Conservation (phyloP, 225 moss, liverwort and hornwort genomes). For the Pleurozium schreberi region DNA sequence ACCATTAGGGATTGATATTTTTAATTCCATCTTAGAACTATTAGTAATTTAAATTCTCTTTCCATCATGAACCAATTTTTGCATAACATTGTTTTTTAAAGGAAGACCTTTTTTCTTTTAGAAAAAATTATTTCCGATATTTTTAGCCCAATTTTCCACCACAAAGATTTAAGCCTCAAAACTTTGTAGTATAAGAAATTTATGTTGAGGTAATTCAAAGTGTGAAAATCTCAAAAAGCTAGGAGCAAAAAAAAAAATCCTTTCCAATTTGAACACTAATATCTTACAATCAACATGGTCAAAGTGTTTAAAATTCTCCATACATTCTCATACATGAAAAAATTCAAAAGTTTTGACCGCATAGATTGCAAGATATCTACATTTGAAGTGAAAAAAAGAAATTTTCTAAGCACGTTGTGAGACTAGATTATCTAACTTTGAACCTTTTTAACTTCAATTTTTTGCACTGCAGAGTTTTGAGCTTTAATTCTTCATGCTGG, state of each 20-base stretch:
- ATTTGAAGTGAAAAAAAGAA: no score
- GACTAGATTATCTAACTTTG: no score
- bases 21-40: neutral
- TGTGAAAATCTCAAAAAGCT: neutral
- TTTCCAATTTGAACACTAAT: neutral
- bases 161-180: neutral
- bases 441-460: no score
- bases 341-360: no score
- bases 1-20: neutral
- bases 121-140: neutral
- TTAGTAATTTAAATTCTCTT: neutral
- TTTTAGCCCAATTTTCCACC: fast-evolving
- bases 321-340: neutral
- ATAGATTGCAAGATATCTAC: no score
- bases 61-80: neutral
- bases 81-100: neutral
- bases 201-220: neutral
- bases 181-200: neutral
- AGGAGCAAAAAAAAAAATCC: neutral
- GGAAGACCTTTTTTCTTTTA: neutral
- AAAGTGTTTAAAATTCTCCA: neutral
- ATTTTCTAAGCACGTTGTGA: no score
- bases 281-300: neutral
- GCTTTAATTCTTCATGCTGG: no score
- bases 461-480: no score